Evolutionary conservation across 2,329 filamentous ascomycete genomes (phyloP).

Genomic region (Microdochium paspali): DNA sequence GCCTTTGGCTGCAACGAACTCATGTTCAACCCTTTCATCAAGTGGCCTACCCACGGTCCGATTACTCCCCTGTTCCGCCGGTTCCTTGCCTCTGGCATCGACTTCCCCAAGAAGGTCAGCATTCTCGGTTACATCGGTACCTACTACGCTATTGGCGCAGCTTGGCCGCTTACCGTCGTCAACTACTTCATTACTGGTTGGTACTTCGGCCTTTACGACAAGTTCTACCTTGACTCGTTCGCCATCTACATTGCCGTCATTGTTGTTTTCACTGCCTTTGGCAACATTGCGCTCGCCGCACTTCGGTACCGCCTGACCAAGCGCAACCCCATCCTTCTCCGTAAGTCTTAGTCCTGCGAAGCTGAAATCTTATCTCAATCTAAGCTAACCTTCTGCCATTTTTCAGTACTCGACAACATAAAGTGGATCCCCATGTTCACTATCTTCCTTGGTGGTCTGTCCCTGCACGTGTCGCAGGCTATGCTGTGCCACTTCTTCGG

Average conservation of each 20-base stretch:
- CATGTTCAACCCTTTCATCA: slow-evolving; percentile 67
- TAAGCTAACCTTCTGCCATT: slow-evolving; percentile 4
- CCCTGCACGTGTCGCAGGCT: slow-evolving; percentile 29
- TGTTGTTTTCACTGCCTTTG: slow-evolving; percentile 21
- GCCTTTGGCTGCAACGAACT: slow-evolving; percentile 78
- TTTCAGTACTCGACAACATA: slow-evolving; percentile 40
- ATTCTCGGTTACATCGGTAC: slow-evolving; percentile 71
- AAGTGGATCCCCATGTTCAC: slow-evolving; percentile 34
- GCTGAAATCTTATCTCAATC: no score
- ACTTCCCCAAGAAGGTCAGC: slow-evolving; percentile 66
- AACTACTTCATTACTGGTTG: slow-evolving; percentile 73
- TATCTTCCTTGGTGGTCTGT: slow-evolving; percentile 33
- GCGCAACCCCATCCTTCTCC: slow-evolving; percentile 31
- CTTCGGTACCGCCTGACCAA: slow-evolving; percentile 50
- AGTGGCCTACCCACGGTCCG: slow-evolving; percentile 64
- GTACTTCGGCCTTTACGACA: slow-evolving; percentile 39
- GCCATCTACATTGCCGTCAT: slow-evolving; percentile 22
- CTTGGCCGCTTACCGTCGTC: slow-evolving; percentile 62
- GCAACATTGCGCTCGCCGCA: slow-evolving; percentile 38
- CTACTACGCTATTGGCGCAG: slow-evolving; percentile 69
- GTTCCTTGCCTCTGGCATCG: slow-evolving; percentile 66
- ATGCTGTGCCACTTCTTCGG: slow-evolving; percentile 29
- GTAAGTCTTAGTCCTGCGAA: slow-evolving; percentile 19
- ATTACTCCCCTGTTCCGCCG: slow-evolving; percentile 70
- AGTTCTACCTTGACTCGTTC: slow-evolving; percentile 57